Percentiles rank a stretch among this genome's conserved stretches.
Conservation (phyloP, 164 flowering plant species). For the Liriodendron chinense region DNA sequence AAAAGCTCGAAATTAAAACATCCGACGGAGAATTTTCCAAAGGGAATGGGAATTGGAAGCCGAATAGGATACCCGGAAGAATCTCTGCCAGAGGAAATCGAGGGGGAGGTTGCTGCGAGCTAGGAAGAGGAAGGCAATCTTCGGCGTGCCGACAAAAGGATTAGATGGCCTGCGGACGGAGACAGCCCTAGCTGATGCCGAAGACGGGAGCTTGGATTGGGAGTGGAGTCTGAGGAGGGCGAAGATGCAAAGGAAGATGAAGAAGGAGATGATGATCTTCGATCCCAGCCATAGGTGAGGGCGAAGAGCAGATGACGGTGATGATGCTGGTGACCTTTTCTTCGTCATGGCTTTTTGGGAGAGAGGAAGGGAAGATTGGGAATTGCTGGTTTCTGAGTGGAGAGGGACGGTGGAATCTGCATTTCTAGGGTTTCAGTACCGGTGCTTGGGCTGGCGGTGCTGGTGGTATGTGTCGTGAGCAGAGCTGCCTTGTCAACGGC, state of each 20-base stretch:
- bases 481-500: neutral
- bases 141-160: conserved; percentile 46
- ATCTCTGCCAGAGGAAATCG: conserved; percentile 88
- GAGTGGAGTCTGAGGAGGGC: conserved; percentile 42
- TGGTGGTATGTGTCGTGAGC: neutral
- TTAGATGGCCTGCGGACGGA: neutral
- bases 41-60: neutral
- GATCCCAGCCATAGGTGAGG: conserved; percentile 15
- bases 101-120: conserved; percentile 69
- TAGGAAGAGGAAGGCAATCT: conserved; percentile 82
- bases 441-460: neutral
- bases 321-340: neutral
- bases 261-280: conserved; percentile 45
- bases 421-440: neutral
- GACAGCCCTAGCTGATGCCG: neutral
- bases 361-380: neutral
- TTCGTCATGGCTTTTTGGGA: neutral
- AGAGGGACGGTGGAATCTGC: neutral
- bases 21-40: neutral
- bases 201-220: conserved; percentile 9
- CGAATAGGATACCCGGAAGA: conserved; percentile 36
- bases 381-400: neutral
- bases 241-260: conserved; percentile 36
- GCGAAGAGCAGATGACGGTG: neutral
- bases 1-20: neutral